Evolutionary conservation across 129 eudicot species (phyloP).

Genomic region (Apium graveolens): DNA sequence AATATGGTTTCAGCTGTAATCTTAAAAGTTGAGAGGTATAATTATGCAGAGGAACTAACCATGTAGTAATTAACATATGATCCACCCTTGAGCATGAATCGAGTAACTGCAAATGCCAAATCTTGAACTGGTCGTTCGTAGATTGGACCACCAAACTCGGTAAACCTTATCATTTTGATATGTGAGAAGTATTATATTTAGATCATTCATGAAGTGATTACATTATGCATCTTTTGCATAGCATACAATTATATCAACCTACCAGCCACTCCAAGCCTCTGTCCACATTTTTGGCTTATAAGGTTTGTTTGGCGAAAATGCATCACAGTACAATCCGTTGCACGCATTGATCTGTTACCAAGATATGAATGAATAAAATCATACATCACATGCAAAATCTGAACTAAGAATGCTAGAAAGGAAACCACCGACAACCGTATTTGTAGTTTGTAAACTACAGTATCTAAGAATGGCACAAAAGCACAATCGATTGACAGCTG

Average conservation of each 20-base stretch:
- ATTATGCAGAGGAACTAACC: slow-evolving; percentile 37
- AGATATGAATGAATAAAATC: not conserved
- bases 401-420: not conserved
- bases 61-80: slow-evolving; percentile 81
- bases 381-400: slow-evolving; percentile 1
- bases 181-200: not conserved
- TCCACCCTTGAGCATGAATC: slow-evolving; percentile 74
- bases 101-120: slow-evolving; percentile 93
- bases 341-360: slow-evolving; percentile 82
- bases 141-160: slow-evolving; percentile 71
- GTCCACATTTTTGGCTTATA: slow-evolving; percentile 90
- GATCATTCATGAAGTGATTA: slow-evolving; percentile 1
- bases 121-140: slow-evolving; percentile 80
- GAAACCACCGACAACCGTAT: not conserved
- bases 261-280: slow-evolving; percentile 99
- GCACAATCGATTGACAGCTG: not conserved
- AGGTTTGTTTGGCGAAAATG: slow-evolving; percentile 71
- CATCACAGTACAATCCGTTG: slow-evolving; percentile 87
- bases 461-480: not conserved
- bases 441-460: not conserved
- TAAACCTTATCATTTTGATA: slow-evolving; percentile 44
- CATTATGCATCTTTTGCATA: not conserved
- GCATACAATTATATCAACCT: slow-evolving; percentile 4
- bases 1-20: not conserved
- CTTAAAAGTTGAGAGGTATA: not conserved